Conservation (phyloP, 331 rosid genomes). For the Malus hybrid region DNA sequence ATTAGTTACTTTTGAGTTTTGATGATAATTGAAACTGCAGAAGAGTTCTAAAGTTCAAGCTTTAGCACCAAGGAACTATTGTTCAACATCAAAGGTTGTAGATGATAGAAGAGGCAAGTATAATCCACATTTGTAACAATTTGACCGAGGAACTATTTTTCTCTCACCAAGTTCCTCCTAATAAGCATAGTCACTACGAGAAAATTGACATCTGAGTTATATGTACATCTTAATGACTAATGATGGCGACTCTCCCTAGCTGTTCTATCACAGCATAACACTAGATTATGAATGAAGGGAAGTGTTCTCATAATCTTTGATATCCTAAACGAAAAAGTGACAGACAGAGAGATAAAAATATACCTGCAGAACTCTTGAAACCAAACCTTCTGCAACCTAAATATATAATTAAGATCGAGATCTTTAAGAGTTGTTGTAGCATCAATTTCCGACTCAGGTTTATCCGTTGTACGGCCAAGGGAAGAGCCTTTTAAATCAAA, state of each 20-base stretch:
- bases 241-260: background rate
- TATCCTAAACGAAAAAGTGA: background rate
- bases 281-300: background rate
- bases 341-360: background rate
- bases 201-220: background rate
- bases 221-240: background rate
- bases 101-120: background rate
- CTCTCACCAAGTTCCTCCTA: background rate
- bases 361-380: constrained; percentile 86
- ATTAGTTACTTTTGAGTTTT: background rate
- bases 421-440: constrained; percentile 92
- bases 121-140: background rate
- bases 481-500: constrained; percentile 97
- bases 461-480: constrained; percentile 72
- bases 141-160: background rate
- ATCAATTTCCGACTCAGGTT: constrained; percentile 68
- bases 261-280: background rate
- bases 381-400: constrained; percentile 78
- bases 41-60: background rate
- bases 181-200: background rate
- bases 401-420: constrained; percentile 81
- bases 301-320: background rate
- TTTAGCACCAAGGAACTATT: background rate
- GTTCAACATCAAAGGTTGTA: background rate
- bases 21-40: background rate